phyloP scores from a whole-genome alignment of 257 asterid genomes.

The Solanum virginianum region DNA sequence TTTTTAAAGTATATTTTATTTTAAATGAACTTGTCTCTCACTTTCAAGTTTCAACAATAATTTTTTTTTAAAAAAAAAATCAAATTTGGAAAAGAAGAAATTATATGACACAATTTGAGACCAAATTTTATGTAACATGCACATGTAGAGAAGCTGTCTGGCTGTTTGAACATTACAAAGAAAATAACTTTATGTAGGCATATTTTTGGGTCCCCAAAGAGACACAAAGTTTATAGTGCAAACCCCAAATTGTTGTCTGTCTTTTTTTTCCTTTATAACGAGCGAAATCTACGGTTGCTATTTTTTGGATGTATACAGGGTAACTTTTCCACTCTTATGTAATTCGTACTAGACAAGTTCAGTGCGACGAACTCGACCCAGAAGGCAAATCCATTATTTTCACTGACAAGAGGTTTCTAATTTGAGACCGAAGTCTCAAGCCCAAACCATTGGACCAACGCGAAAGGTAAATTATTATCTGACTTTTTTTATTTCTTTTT shows the following conservation, averaged over 20 bases:
- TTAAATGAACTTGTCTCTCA: not conserved
- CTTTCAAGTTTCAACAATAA: not conserved
- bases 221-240: not conserved
- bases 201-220: not conserved
- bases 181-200: not conserved
- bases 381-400: too few species aligned
- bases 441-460: too few species aligned
- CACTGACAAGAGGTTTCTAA: too few species aligned
- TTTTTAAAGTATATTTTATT: not conserved
- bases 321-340: too few species aligned
- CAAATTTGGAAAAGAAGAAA: not conserved
- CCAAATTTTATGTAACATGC: not conserved
- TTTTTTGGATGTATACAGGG: too few species aligned
- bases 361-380: too few species aligned
- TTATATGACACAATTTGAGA: not conserved
- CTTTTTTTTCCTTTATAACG: not conserved
- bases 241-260: not conserved
- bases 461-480: not conserved
- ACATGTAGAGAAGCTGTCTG: not conserved
- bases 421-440: too few species aligned
- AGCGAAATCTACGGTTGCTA: too few species aligned
- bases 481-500: not conserved
- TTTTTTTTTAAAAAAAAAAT: not conserved
- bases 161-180: not conserved
- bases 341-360: rapidly evolving